Evolutionary conservation across 2,329 filamentous ascomycete species (phyloP).

Genomic region (Paraconiothyrium sp.): DNA sequence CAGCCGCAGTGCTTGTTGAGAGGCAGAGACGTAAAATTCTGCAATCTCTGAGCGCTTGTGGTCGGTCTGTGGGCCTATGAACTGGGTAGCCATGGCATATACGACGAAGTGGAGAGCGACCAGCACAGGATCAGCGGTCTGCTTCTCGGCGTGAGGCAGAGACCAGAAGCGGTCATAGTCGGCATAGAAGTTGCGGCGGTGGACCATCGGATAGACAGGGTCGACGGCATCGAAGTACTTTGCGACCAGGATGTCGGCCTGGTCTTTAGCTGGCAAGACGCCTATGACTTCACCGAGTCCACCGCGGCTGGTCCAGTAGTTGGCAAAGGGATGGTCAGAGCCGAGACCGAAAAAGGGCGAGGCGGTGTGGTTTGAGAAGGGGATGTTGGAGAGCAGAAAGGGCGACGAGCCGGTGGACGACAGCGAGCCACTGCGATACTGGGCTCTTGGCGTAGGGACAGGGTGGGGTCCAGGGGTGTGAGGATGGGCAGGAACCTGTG

Average conservation of each 20-base stretch:
- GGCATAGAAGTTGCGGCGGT: constrained; percentile 77
- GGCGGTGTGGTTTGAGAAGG: constrained; percentile 74
- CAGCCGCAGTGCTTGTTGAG: constrained; percentile 78
- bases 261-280: constrained; percentile 77
- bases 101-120: constrained; percentile 79
- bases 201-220: constrained; percentile 82
- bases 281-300: constrained; percentile 78
- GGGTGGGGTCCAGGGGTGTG: constrained; percentile 16
- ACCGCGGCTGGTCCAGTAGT: constrained; percentile 84
- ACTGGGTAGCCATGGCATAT: constrained; percentile 81
- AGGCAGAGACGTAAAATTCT: constrained; percentile 82
- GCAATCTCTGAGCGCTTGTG: constrained; percentile 76
- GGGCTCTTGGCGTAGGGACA: constrained; percentile 38
- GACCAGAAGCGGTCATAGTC: constrained; percentile 84
- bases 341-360: constrained; percentile 85
- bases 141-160: constrained; percentile 65
- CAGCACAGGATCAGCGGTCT: constrained; percentile 71
- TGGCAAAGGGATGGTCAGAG: constrained; percentile 80
- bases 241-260: constrained; percentile 73
- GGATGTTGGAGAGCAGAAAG: constrained; percentile 74
- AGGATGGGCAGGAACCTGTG: constrained; percentile 28
- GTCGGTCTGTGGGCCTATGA: constrained; percentile 67
- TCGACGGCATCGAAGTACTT: constrained; percentile 72
- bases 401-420: constrained; percentile 57
- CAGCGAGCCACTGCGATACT: constrained; percentile 45